These are phyloP conservation scores for Carex cristatella DNA, from an alignment of 176 grass and related monocot species.

Conservation along the genomic window DNA sequence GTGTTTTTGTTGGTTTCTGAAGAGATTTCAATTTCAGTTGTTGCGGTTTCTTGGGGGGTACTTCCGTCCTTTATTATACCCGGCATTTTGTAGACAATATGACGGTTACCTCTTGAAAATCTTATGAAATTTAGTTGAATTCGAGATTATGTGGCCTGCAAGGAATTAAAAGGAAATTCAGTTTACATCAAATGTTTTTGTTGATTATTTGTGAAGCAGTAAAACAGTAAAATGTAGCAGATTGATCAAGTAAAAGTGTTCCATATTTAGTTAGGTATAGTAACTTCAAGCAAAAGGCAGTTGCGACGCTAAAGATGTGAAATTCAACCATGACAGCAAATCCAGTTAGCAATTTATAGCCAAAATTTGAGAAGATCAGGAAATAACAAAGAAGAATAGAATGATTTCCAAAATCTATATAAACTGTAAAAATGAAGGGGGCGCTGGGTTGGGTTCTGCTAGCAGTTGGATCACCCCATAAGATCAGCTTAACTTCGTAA, in stretches of 20 bases:
- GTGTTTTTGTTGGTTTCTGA: constrained; percentile 48
- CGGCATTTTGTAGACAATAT: constrained; percentile 48
- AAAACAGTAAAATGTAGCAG: neutral
- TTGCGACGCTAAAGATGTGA: neutral
- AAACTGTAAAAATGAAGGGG: neutral
- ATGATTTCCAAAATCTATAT: neutral
- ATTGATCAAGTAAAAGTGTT: neutral
- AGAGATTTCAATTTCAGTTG: constrained; percentile 29
- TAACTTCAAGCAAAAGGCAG: neutral
- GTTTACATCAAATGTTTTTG: neutral
- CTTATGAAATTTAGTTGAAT: neutral
- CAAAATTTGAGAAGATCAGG: neutral
- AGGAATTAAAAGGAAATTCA: neutral
- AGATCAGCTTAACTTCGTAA: neutral
- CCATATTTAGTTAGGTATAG: neutral
- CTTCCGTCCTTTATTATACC: constrained; percentile 60
- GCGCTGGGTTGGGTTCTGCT: neutral
- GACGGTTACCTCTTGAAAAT: neutral
- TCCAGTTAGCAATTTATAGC: neutral
- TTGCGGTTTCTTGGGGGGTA: constrained; percentile 17
- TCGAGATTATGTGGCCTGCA: neutral
- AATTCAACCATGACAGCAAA: neutral
- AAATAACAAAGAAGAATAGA: neutral
- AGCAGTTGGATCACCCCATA: constrained; percentile 4
- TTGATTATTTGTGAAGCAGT: neutral